A percentile compares a stretch with the other conserved stretches of the same genome.
Conservation (phyloP, 2,329 filamentous ascomycete genomes). For the Xylariaceae sp. region DNA sequence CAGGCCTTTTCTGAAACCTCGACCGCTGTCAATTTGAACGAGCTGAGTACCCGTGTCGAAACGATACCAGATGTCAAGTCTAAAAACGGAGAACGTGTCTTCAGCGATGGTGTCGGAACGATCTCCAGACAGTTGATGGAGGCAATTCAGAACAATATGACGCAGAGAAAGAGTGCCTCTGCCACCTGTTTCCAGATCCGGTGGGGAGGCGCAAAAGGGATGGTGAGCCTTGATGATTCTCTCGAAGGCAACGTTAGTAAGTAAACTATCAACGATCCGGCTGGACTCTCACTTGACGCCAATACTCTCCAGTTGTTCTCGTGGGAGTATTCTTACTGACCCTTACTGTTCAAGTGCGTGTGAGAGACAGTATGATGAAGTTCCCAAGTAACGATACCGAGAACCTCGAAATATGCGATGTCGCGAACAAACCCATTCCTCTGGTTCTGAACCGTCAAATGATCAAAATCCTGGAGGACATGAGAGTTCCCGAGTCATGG, state of each 20-base stretch:
- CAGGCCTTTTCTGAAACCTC: constrained; percentile 72
- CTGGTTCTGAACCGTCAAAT: constrained; percentile 72
- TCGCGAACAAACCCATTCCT: constrained; percentile 59
- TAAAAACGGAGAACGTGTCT: constrained; percentile 48
- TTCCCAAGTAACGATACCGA: constrained; percentile 53
- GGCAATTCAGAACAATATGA: constrained; percentile 54
- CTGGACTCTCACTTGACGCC: too few relatives aligned
- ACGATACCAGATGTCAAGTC: constrained; percentile 50
- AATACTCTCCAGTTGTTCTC: too few relatives aligned
- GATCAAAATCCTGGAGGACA: constrained; percentile 80
- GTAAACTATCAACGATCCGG: background rate
- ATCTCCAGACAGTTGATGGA: constrained; percentile 57
- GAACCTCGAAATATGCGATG: constrained; percentile 67
- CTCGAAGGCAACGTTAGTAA: constrained; percentile 47
- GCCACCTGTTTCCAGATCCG: constrained; percentile 72
- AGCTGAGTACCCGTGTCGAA: constrained; percentile 32
- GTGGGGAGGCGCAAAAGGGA: constrained; percentile 69
- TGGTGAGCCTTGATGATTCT: constrained; percentile 60
- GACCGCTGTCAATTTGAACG: constrained; percentile 50
- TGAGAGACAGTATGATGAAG: constrained; percentile 76
- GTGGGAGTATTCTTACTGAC: background rate
- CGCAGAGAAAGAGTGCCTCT: constrained; percentile 37
- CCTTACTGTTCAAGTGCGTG: constrained; percentile 38
- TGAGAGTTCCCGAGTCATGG: constrained; percentile 43
- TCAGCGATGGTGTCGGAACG: constrained; percentile 76